Evolutionary conservation across 2,329 filamentous ascomycete species (phyloP).

Genomic region (Thyridium curvatum): DNA sequence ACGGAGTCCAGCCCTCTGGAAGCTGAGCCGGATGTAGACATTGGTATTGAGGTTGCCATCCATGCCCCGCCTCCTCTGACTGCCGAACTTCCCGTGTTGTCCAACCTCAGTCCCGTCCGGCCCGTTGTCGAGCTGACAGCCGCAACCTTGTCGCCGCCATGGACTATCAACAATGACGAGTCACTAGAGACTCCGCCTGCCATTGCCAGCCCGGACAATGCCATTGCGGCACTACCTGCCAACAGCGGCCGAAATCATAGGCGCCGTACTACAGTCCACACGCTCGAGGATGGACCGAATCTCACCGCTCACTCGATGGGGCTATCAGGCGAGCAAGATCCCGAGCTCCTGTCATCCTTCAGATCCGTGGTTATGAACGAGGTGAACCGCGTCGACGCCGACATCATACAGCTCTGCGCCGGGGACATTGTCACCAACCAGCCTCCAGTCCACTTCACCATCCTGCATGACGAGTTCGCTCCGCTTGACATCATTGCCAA

Average conservation of each 20-base stretch:
- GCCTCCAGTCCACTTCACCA: constrained; percentile 37
- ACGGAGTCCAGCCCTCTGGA: too few species aligned
- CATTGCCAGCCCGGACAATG: constrained; percentile 3
- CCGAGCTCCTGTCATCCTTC: constrained; percentile 38
- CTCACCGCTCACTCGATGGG: constrained; percentile 39
- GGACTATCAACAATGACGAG: constrained; percentile 4
- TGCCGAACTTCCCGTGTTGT: too few species aligned
- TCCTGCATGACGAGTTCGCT: constrained; percentile 37
- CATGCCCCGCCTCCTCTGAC: too few species aligned
- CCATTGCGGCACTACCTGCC: constrained; percentile 5
- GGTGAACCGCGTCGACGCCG: constrained; percentile 34
- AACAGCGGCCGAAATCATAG: constrained; percentile 4
- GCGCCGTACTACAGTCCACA: constrained; percentile 14
- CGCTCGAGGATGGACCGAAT: constrained; percentile 33
- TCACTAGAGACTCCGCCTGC: background rate
- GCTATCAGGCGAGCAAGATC: constrained; percentile 37
- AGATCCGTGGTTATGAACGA: constrained; percentile 38
- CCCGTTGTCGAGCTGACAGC: too few species aligned
- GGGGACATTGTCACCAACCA: constrained; percentile 25
- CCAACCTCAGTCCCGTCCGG: too few species aligned
- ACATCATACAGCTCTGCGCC: constrained; percentile 33
- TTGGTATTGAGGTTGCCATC: too few species aligned
- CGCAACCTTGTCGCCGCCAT: constrained; percentile 1
- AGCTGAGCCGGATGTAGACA: too few species aligned
- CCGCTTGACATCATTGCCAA: constrained; percentile 31